A percentile compares a stretch with the other conserved stretches of the same genome.
phyloP scores from a whole-genome alignment of 805 yeast genomes.

The Pichia thaimueangensis region DNA sequence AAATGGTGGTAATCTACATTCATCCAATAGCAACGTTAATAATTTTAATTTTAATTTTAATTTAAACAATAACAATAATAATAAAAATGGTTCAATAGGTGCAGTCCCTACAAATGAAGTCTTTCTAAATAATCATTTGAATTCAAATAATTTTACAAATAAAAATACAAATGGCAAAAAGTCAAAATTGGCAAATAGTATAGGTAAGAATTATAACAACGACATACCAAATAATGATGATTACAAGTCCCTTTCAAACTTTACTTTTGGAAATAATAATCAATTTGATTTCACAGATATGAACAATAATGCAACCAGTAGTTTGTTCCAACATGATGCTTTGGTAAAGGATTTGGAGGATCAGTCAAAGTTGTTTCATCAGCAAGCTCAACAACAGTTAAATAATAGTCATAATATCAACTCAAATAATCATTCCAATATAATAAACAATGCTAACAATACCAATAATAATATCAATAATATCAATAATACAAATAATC shows the following conservation, averaged over 20 bases:
- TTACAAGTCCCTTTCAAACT: not conserved
- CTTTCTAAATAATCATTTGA: constrained; percentile 41
- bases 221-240: not conserved
- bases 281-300: constrained; percentile 6
- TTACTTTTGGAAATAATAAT: not conserved
- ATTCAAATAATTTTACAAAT: constrained; percentile 8
- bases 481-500: constrained; percentile 1
- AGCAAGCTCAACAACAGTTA: constrained; percentile 22
- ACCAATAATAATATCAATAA: not conserved
- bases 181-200: too few relatives aligned
- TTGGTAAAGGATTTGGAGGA: constrained; percentile 9
- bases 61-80: not conserved
- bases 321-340: constrained; percentile 6
- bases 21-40: constrained; percentile 83
- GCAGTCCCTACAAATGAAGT: constrained; percentile 93
- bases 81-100: constrained; percentile 44
- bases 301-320: not conserved
- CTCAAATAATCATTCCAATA: constrained; percentile 5
- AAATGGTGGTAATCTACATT: constrained; percentile 31
- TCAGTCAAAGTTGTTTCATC: constrained; percentile 9
- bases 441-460: constrained; percentile 14
- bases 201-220: not conserved
- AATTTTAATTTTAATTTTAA: constrained; percentile 32
- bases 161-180: constrained; percentile 14
- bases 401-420: constrained; percentile 16